Base-by-base conservation (phyloP, 2,329 filamentous ascomycete species). In the Colletotrichum higginsianum region DNA sequence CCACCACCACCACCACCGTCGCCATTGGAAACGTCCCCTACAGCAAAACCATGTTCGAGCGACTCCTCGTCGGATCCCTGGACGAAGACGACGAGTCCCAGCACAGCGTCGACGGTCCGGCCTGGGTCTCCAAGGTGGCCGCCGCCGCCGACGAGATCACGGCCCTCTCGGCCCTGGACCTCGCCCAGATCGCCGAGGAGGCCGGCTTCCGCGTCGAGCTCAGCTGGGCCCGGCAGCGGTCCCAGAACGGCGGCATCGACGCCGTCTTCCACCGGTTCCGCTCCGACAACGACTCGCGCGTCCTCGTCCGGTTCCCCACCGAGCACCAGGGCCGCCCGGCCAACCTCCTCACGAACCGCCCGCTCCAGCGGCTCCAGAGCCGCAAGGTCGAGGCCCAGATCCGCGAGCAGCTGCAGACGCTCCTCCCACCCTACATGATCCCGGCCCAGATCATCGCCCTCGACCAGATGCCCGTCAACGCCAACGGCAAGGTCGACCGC, bases 201-300 rank as follows among this genome's bases (percentile, higher is more conserved):
- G 75, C 80, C 16, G 85, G 85, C n/a, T 88, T 84, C 70, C 76
- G 82, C 30, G 85, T 87, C 23, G 83, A 87, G 23, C 74, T 82
- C 4, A 81, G 82, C 65, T 86, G 85, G 73, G 87, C 86, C 0
- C 78, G 81, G 18, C 84, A 84, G 12, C 40, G 49, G 6, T 67
- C 65, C 5, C 77, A 77, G n/a, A 65, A 60, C 1, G 78, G 78
- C 15, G 76, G 73, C 1, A 23, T 80, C 0, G 78, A 80, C 35
- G 77, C 75, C 21, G 47, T 80, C 3, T 80, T 80, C 63, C 75
- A 82, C 78, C 23, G 84, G 83, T 47, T 81, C 82, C 52, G 77
- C 76, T 21, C 77, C 15, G 42, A 2, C 12, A 49, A 60, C 15
- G 60, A 11, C 0, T 49, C 46, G 0, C 46, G 60, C 3, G 57